Conservation (phyloP, 495 filamentous ascomycete genomes). For the Penicillium robsamsonii region DNA sequence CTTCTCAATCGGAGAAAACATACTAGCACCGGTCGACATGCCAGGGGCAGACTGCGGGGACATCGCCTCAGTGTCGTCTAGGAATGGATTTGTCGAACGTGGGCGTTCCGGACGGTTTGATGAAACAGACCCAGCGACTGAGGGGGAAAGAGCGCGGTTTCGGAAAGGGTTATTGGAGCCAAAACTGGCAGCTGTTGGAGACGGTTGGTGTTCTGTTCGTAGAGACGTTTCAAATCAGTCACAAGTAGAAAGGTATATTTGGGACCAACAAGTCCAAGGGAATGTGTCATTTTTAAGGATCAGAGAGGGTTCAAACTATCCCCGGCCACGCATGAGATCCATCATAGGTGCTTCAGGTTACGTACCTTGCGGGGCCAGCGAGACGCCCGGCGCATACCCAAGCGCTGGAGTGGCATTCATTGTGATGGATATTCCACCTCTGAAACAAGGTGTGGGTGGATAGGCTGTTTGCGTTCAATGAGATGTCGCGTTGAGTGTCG, state of each 20-base stretch:
- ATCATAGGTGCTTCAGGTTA: slow-evolving; percentile 19
- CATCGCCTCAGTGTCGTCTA: slow-evolving; percentile 64
- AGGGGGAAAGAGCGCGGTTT: slow-evolving; percentile 80
- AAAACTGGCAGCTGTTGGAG: slow-evolving; percentile 60
- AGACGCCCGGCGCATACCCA: slow-evolving; percentile 40
- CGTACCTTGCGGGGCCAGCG: slow-evolving; percentile 42
- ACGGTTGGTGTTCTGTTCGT: slow-evolving; percentile 28
- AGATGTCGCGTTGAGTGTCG: slow-evolving; percentile 15
- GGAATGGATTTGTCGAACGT: slow-evolving; percentile 86
- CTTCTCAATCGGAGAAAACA: slow-evolving; percentile 55
- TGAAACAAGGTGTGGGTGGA: slow-evolving; percentile 27
- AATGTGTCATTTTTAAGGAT: slow-evolving; percentile 6
- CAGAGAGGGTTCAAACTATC: slow-evolving; percentile 1
- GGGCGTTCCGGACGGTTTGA: slow-evolving; percentile 60
- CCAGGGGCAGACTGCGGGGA: slow-evolving; percentile 47
- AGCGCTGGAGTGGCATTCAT: slow-evolving; percentile 44
- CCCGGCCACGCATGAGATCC: not conserved
- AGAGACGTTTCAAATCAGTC: slow-evolving; percentile 14
- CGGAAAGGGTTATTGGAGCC: slow-evolving; percentile 98
- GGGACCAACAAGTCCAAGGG: slow-evolving; percentile 8
- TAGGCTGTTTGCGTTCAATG: slow-evolving; percentile 18
- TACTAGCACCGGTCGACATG: slow-evolving; percentile 46
- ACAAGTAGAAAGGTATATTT: not conserved
- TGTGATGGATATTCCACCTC: slow-evolving; percentile 12
- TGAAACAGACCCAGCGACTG: slow-evolving; percentile 40